Conservation (phyloP, 2,329 filamentous ascomycete species). For the Epichloe hybrida region DNA sequence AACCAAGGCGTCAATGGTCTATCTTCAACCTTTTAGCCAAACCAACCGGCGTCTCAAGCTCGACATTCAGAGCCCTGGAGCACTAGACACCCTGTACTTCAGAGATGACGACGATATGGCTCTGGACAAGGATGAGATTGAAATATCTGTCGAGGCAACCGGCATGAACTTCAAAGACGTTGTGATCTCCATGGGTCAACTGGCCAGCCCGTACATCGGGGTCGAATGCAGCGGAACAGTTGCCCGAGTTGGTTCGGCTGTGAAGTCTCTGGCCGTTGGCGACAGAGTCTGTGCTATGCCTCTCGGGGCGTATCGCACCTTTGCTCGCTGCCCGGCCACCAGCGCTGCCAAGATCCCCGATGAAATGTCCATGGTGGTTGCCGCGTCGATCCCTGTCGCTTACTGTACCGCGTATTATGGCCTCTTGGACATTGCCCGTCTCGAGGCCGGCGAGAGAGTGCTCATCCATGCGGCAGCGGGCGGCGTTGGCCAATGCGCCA, state of each 20-base stretch:
- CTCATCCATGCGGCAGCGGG: slow-evolving; percentile 27
- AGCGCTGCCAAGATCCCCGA: slow-evolving; percentile 24
- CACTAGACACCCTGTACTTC: slow-evolving; percentile 27
- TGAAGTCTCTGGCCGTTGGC: slow-evolving; percentile 47
- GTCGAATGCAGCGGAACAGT: slow-evolving; percentile 28
- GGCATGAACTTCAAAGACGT: slow-evolving; percentile 35
- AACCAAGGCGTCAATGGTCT: slow-evolving; percentile 13
- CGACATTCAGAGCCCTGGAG: slow-evolving; percentile 24
- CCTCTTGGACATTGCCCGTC: slow-evolving; percentile 23
- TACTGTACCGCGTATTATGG: slow-evolving; percentile 28
- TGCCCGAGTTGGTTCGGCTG: slow-evolving; percentile 41
- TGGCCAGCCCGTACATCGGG: slow-evolving; percentile 20
- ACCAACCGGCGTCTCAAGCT: slow-evolving; percentile 20
- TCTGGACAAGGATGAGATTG: slow-evolving; percentile 23
- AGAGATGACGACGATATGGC: slow-evolving; percentile 19
- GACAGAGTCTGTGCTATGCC: slow-evolving; percentile 55
- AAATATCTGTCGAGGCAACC: slow-evolving; percentile 28
- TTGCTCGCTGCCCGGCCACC: slow-evolving; percentile 18
- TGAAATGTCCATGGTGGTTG: slow-evolving; percentile 22
- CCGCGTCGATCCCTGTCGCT: slow-evolving; percentile 26
- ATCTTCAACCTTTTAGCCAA: slow-evolving; percentile 24
- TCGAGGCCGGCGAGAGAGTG: slow-evolving; percentile 24
- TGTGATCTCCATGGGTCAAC: slow-evolving; percentile 27
- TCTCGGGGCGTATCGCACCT: slow-evolving; percentile 20
- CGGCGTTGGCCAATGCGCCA: slow-evolving; percentile 26